Conservation (phyloP, 148 eudicot genomes). For the Rhododendron simsii region DNA sequence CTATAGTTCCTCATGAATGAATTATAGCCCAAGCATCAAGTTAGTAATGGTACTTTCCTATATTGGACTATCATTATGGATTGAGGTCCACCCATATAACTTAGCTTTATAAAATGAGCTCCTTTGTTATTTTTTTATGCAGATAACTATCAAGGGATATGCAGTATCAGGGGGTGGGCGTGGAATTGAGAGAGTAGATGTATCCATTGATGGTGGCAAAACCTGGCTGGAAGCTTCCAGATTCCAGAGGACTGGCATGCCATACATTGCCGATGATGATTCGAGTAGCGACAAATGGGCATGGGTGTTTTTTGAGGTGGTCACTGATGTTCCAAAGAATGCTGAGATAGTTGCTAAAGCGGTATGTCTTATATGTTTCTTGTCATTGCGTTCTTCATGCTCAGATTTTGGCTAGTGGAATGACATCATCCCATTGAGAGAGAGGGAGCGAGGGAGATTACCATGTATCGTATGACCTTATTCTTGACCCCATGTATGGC, state of each 20-base stretch:
- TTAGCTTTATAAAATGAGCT: neutral
- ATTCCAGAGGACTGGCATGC: slow-evolving; percentile 61
- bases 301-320: slow-evolving; percentile 83
- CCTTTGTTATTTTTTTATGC: slow-evolving; percentile 11
- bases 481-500: neutral
- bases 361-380: slow-evolving; percentile 33
- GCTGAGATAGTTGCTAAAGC: slow-evolving; percentile 94
- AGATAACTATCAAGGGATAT: slow-evolving; percentile 79
- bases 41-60: neutral
- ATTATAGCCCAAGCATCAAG: neutral
- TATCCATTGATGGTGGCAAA: slow-evolving; percentile 87
- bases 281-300: slow-evolving; percentile 84
- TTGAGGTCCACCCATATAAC: neutral
- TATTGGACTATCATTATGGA: neutral
- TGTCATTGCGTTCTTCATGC: neutral
- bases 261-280: slow-evolving; percentile 62
- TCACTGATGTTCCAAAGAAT: slow-evolving; percentile 41
- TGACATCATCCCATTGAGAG: neutral
- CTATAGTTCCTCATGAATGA: neutral
- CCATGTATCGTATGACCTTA: neutral
- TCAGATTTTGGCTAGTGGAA: neutral
- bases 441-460: neutral
- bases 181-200: slow-evolving; percentile 88
- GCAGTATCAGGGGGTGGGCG: slow-evolving; percentile 95
- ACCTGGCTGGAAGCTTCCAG: slow-evolving; percentile 88